Conservation (phyloP, 2,329 filamentous ascomycete species). For the Colletotrichum coccodes region DNA sequence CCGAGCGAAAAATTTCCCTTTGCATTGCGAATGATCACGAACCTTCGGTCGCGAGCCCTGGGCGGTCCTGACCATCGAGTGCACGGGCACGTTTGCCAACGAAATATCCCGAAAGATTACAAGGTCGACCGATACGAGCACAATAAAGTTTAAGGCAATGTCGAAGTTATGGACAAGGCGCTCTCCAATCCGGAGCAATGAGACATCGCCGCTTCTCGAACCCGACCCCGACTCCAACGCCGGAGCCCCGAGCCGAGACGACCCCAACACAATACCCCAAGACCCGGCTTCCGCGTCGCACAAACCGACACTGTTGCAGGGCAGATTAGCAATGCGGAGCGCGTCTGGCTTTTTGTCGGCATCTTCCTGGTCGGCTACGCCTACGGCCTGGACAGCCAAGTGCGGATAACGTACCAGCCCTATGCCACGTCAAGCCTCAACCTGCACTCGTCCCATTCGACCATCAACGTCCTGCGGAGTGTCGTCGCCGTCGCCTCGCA, state of each 20-base stretch:
- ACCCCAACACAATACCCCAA: neutral
- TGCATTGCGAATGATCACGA: neutral
- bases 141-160: neutral
- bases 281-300: slow-evolving; percentile 51
- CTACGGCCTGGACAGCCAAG: slow-evolving; percentile 65
- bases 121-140: neutral
- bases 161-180: slow-evolving; percentile 8
- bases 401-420: slow-evolving; percentile 64
- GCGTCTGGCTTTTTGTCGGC: slow-evolving; percentile 62
- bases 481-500: slow-evolving; percentile 69
- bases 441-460: slow-evolving; percentile 65
- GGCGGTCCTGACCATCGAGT: neutral
- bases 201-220: slow-evolving; percentile 27
- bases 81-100: neutral
- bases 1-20: neutral
- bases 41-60: neutral
- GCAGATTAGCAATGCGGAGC: slow-evolving; percentile 56
- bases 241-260: slow-evolving; percentile 6
- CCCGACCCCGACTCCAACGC: slow-evolving; percentile 13
- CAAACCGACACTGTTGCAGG: slow-evolving; percentile 61
- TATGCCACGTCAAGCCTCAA: slow-evolving; percentile 62
- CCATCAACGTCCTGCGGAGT: slow-evolving; percentile 66
- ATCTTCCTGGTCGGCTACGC: slow-evolving; percentile 70
- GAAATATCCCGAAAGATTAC: neutral
- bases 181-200: slow-evolving; percentile 1